Base-by-base conservation (phyloP, 805 yeast species). In the Candida lessepsii region DNA sequence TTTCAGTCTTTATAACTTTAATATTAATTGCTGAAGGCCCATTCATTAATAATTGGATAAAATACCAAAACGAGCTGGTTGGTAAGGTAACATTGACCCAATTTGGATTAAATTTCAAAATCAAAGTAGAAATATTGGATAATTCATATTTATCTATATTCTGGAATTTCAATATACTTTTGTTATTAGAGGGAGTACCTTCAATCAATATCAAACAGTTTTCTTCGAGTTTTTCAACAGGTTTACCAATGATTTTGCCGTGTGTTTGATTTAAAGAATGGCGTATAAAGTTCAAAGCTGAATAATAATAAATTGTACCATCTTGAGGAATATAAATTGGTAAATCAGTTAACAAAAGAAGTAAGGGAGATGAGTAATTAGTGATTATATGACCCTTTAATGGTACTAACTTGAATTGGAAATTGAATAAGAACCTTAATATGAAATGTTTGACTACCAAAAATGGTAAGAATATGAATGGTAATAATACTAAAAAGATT, bases 171-270 rank as follows among this genome's bases (percentile, higher is more conserved):
- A 90, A 68, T 1, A 90, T 55, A 0, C 89, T 80, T 46, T 81
- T 80, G 37, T 95, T 93, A 56, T 90, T 91, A 0, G 96, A 79
- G 0, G 96, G 73, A 0, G 96, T 86, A 0, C 96, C 96, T 54
- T 89, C 97, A 2, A 82, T 70, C 42, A 88, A 78, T 19, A 41
- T 35, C 21, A 16, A 84, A 49, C 38, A 73, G 81, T 23, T 11
- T 3, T 20, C 11, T 5, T 27, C 27, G 15, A 36, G 20, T 21
- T 36, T 36, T 3, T 6, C 8, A 2, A 36, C 40, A 17, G 31
- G 23, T 23, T 23, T 29, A 14, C 29, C 37, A 16, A 26, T 32
- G 9, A 24, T 11, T n/a, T 24, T 28, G 6, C 25, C 29, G 40
- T 37, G 5, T 9, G 32, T 14, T 34, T 40, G 24, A 14, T 43